Evolutionary conservation across 345 rosid genomes (phyloP), one percentile per base, ranked within the genome.

Genomic region (Gossypium australe): DNA sequence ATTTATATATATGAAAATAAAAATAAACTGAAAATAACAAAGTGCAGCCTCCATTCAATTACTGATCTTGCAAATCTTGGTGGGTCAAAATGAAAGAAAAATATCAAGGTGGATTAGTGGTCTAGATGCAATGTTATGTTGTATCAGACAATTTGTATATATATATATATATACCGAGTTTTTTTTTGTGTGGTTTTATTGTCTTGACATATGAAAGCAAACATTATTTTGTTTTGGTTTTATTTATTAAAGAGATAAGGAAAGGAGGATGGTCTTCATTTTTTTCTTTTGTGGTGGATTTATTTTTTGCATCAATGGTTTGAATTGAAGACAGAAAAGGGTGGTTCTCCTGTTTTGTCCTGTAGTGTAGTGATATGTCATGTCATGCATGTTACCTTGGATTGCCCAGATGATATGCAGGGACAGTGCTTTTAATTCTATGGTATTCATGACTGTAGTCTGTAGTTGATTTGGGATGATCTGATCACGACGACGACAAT

Each of bases 201-300:
- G 75, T 58, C 58, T 43, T 68, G 65, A 51, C 34, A 64, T 1
- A 27, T 14, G n/a, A 17, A 34, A 24, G 55, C 74, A 48, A 7
- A 38, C 74, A 73, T 67, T 34, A 34, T 60, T 59, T 78, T 77
- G 58, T 78, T 27, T 45, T 25, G 38, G 53, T 8, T 9, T 60
- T 11, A 8, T 41, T 9, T 67, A 48, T n/a, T 53, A 53, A 3
- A 17, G 6, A 1, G 74, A 38, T 43, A 17, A 45, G 17, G 34
- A 20, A 20, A 22, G 25, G 55, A 45, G n/a, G 17, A 34, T 8
- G 56, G 18, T 14, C 1, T 12, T 49, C 14, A 34, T 34, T 13
- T 49, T 7, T 52, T 52, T 14, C 1, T 20, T 64, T 1, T 47
- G 59, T 29, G 66, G 72, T 59, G 77, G 73, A 41, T 10, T 29